Evolutionary conservation across 1,139 yeast species (phyloP), one percentile per base, ranked within the genome.

Genomic region (Hemisphaericaspora xylanilytica): DNA sequence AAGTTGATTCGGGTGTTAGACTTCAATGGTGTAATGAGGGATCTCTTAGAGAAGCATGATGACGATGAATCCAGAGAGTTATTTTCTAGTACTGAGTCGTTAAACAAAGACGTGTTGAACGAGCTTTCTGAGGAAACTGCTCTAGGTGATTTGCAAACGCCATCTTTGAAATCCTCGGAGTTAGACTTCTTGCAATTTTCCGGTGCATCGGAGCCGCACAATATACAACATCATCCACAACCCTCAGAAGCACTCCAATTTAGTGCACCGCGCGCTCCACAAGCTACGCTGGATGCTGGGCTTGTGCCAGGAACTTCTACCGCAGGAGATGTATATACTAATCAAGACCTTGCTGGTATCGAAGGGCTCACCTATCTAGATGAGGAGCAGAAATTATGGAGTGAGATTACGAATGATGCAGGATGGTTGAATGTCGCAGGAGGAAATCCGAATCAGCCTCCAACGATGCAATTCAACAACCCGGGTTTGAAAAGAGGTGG

Each of bases 371-470:
- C 74, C 0, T 67, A 66, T 41, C 51, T 67, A 25, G 70, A 66
- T 35, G 75, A 70, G 38, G 88, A 84, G 51, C 75, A 78, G 49
- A 75, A 83, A 50, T 59, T 87, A 38, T 81, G 94, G 90, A 78
- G 79, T 55, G 87, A 83, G 51, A 79, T 85, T 45, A 78, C 87
- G 2, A 74, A 74, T 55, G 88, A 79, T 55, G 88, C 94, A 11
- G 84, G 73, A 55, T 84, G 92, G 92, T 59, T 83, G 22, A 46
- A 49, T 37, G 49, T 49, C 2, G 41, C 40, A 7, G 37, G 37
- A 7, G 37, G 37, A 6, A 34, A 34, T 24, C 37, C 37, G 9
- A 34, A 34, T 14, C 32, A 28, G 15, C 37, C 32, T 6, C 32
- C 37, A 2, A 8, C 14, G n/a, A 28, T 28, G n/a, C 26, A 15